phyloP scores from a whole-genome alignment of 2,329 filamentous ascomycete species.

The Talaromyces atroroseus region DNA sequence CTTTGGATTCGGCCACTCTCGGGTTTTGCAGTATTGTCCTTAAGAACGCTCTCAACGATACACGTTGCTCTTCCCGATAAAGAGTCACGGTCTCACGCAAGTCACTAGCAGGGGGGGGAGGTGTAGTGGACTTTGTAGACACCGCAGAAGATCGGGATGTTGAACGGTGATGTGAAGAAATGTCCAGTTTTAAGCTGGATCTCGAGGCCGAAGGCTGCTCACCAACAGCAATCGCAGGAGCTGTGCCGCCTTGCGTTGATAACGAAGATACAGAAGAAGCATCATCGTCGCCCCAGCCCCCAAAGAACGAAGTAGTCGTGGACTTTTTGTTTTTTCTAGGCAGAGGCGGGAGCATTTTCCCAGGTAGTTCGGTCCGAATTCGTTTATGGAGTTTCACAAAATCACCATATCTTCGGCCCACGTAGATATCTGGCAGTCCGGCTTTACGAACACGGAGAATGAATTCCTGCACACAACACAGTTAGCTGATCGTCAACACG shows the following conservation, averaged over 20 bases:
- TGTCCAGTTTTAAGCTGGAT: conserved; percentile 19
- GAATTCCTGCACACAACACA: conserved; percentile 62
- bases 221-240: conserved; percentile 31
- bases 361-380: conserved; percentile 78
- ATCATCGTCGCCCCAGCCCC: conserved; percentile 64
- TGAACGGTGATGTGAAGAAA: conserved; percentile 27
- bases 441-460: conserved; percentile 77
- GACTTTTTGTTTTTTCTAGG: conserved; percentile 89
- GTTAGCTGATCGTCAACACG: background rate
- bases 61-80: conserved; percentile 82
- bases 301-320: conserved; percentile 56
- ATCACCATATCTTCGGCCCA: conserved; percentile 82
- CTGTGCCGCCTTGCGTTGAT: conserved; percentile 60
- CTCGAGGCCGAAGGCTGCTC: conserved; percentile 13
- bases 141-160: conserved; percentile 26
- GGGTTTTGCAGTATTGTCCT: conserved; percentile 78
- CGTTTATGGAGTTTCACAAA: conserved; percentile 75
- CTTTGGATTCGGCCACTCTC: conserved; percentile 73
- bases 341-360: conserved; percentile 78
- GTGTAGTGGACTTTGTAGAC: conserved; percentile 18
- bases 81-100: conserved; percentile 53
- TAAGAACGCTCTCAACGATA: conserved; percentile 87
- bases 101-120: conserved; percentile 39
- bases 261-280: conserved; percentile 73
- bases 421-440: conserved; percentile 68